Percentiles rank a stretch among this genome's conserved stretches.
These are phyloP conservation scores for Xanthoconium purpureum DNA, from an alignment of 768 basidiomycete genomes.

Conservation along the genomic window DNA sequence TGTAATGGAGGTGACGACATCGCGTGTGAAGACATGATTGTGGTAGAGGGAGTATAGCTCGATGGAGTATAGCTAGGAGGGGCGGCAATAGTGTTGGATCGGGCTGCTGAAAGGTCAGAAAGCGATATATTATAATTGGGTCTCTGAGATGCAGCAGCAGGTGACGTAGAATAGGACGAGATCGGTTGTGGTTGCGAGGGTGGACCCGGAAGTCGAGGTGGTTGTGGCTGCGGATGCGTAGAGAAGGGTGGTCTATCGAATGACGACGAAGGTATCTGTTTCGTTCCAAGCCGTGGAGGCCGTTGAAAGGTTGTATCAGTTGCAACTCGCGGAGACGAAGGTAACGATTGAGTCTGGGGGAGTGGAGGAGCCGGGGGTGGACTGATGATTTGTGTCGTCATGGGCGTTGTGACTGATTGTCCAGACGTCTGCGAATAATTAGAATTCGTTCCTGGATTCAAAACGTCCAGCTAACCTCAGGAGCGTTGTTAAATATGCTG, in stretches of 20 bases:
- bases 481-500: slow-evolving; percentile 56
- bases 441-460: not conserved
- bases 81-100: slow-evolving; percentile 15
- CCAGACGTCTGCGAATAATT: slow-evolving; percentile 16
- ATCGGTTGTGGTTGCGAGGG: slow-evolving; percentile 20
- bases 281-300: slow-evolving; percentile 41
- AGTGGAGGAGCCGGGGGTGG: slow-evolving; percentile 11
- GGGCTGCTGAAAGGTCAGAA: slow-evolving; percentile 26
- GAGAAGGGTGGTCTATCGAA: slow-evolving; percentile 32
- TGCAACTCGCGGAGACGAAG: slow-evolving; percentile 36
- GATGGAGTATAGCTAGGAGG: slow-evolving; percentile 14
- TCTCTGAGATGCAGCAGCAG: slow-evolving; percentile 24
- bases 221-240: slow-evolving; percentile 22
- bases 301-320: slow-evolving; percentile 32
- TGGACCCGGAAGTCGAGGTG: slow-evolving; percentile 19
- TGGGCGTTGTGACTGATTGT: slow-evolving; percentile 12
- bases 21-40: slow-evolving; percentile 21
- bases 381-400: slow-evolving; percentile 11
- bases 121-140: slow-evolving; percentile 63
- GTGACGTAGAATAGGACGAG: slow-evolving; percentile 8
- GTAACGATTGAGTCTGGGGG: slow-evolving; percentile 35
- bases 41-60: slow-evolving; percentile 15
- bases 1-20: slow-evolving; percentile 32
- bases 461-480: slow-evolving; percentile 20
- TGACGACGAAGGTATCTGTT: slow-evolving; percentile 34